These are phyloP conservation scores for Celoporthe dispersa DNA, from an alignment of 2,329 filamentous ascomycete species.

Conservation along the genomic window DNA sequence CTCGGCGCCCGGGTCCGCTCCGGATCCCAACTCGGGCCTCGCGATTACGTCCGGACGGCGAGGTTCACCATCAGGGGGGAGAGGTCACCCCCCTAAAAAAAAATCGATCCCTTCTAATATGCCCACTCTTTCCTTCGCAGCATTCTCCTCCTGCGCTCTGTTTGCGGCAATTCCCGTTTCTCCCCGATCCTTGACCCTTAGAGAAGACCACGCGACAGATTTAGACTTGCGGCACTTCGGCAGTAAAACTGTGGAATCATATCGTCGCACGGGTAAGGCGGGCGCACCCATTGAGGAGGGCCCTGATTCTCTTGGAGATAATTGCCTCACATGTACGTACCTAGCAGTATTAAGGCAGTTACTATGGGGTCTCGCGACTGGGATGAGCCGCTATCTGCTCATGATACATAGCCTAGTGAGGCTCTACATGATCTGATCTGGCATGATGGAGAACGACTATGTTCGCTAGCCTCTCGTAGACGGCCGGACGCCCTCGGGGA, in stretches of 20 bases:
- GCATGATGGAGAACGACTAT: neutral
- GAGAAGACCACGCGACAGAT: neutral
- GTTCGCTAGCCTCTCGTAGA: neutral
- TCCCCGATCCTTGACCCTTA: neutral
- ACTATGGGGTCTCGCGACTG: neutral
- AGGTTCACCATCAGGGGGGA: neutral
- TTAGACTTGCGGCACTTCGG: neutral
- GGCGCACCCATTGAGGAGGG: neutral
- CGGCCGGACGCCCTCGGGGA: neutral
- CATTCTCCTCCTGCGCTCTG: neutral
- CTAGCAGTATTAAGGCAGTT: neutral
- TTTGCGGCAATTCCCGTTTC: neutral
- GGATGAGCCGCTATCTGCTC: neutral
- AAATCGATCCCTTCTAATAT: neutral
- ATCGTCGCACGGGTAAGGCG: neutral
- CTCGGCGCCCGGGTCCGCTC: neutral
- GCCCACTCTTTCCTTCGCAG: neutral
- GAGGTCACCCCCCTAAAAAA: too few species aligned
- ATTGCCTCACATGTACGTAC: neutral
- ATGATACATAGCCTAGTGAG: neutral
- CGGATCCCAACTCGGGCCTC: constrained; percentile 7
- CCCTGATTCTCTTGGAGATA: neutral
- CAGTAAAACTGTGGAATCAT: neutral
- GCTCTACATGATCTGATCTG: neutral
- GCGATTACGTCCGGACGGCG: constrained; percentile 1